Evolutionary conservation across 257 asterid species (phyloP).

Genomic region (Solanum microdontum): DNA sequence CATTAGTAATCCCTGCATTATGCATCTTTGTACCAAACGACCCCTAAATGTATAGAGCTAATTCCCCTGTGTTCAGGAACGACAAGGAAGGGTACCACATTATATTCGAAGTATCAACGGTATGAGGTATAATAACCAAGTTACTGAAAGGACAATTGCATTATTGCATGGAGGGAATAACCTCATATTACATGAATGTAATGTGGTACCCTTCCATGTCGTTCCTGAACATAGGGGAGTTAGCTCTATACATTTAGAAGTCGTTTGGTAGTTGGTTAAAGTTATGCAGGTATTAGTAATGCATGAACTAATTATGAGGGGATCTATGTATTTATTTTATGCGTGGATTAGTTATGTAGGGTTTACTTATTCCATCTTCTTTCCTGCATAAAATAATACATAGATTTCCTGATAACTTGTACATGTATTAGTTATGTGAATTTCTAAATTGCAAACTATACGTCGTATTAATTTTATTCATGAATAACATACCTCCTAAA

Average conservation of each 20-base stretch:
- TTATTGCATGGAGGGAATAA: neutral
- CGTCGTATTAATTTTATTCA: no score
- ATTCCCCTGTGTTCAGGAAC: neutral
- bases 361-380: neutral
- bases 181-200: neutral
- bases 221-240: neutral
- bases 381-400: neutral
- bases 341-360: neutral
- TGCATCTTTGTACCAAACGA: no score
- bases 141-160: neutral
- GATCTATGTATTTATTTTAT: neutral
- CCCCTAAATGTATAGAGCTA: neutral
- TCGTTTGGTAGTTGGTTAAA: neutral
- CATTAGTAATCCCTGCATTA: no score
- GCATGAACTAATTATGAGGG: neutral
- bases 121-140: neutral
- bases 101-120: neutral
- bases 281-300: neutral
- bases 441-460: neutral
- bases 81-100: neutral
- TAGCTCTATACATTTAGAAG: neutral
- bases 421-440: neutral
- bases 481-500: neutral
- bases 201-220: neutral
- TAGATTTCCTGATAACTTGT: neutral